phyloP scores from a whole-genome alignment of 306 rosid species.

The Gillenia trifoliata region DNA sequence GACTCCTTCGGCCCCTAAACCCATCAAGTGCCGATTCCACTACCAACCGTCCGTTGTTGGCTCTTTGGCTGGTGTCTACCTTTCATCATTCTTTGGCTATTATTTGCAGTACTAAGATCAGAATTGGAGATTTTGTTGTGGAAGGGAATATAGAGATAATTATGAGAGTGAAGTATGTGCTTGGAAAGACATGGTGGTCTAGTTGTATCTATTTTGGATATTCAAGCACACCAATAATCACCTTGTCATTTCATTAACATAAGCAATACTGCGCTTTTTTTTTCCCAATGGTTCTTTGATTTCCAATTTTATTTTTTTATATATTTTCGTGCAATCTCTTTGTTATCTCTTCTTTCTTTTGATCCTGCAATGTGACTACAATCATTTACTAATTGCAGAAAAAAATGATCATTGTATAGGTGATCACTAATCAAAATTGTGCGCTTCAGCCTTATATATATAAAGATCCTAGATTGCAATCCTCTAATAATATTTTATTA shows the following conservation, averaged over 20 bases:
- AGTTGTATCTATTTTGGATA: neutral
- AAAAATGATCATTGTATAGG: too few relatives aligned
- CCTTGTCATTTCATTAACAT: neutral
- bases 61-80: conserved; percentile 48
- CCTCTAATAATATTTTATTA: too few relatives aligned
- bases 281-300: neutral
- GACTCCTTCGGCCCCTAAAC: conserved; percentile 23
- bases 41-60: conserved; percentile 43
- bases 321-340: neutral
- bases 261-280: neutral
- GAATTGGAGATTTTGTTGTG: neutral
- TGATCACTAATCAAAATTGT: too few relatives aligned
- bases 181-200: neutral
- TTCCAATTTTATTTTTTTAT: neutral
- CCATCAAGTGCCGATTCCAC: conserved; percentile 31
- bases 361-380: too few relatives aligned
- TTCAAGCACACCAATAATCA: neutral
- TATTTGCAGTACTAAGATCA: conserved; percentile 2
- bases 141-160: neutral
- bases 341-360: too few relatives aligned
- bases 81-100: conserved; percentile 40
- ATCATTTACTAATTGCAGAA: too few relatives aligned
- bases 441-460: too few relatives aligned
- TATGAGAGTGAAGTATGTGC: neutral
- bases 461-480: too few relatives aligned